phyloP scores from a whole-genome alignment of 352 stramenopile genomes.

The Globisporangium nunn region DNA sequence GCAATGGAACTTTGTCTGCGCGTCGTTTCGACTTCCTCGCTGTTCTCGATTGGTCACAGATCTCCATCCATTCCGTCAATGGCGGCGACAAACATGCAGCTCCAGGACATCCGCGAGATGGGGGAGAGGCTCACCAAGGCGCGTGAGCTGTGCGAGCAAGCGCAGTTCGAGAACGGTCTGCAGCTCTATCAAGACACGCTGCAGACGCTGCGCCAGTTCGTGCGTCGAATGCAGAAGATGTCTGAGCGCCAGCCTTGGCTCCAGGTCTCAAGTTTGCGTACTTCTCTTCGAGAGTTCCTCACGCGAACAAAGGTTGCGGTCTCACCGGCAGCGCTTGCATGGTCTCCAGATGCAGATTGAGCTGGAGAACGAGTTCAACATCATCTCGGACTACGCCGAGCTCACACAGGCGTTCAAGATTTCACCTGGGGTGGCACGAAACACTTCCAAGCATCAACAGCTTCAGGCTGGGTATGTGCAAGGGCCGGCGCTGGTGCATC shows the following conservation, averaged over 20 bases:
- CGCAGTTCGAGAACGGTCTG: slow-evolving; percentile 60
- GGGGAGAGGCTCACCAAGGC: slow-evolving; percentile 53
- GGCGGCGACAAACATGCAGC: slow-evolving; percentile 38
- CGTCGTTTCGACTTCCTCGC: neutral
- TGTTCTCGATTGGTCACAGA: neutral
- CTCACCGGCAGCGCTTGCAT: neutral
- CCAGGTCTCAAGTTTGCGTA: slow-evolving; percentile 23
- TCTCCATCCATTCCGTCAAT: neutral
- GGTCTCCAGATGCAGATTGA: slow-evolving; percentile 65
- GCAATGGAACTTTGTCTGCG: slow-evolving; percentile 1
- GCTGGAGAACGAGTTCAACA: slow-evolving; percentile 68
- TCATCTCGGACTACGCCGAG: slow-evolving; percentile 76
- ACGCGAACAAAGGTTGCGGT: neutral
- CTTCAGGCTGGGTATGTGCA: slow-evolving; percentile 11
- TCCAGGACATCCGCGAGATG: slow-evolving; percentile 61
- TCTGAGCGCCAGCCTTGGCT: slow-evolving; percentile 75
- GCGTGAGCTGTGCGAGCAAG: slow-evolving; percentile 50
- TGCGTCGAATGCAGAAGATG: slow-evolving; percentile 63
- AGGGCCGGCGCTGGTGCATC: slow-evolving; percentile 8
- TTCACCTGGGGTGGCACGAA: slow-evolving; percentile 22
- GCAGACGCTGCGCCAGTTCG: slow-evolving; percentile 46
- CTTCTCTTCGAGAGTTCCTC: neutral
- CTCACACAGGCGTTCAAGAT: slow-evolving; percentile 60
- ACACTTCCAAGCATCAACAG: slow-evolving; percentile 18
- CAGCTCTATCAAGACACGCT: slow-evolving; percentile 55